Evolutionary conservation across 1,139 yeast genomes (phyloP).

Genomic region (Pichia sp.): DNA sequence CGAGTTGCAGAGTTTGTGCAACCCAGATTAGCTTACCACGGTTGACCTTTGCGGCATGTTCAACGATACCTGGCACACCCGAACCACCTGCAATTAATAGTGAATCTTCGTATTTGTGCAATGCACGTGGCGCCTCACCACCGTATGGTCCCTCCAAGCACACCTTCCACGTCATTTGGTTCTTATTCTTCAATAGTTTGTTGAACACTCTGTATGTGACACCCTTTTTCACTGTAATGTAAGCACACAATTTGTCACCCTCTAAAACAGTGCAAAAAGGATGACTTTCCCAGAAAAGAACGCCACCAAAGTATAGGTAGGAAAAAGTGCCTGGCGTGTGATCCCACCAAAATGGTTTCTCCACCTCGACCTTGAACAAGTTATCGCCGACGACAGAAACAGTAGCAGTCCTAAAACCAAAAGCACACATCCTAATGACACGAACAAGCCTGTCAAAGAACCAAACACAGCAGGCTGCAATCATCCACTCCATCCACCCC

Average conservation of each 20-base stretch:
- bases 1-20: conserved; percentile 3
- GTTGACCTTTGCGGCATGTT: conserved; percentile 24
- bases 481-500: conserved; percentile 41
- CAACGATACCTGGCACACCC: conserved; percentile 3
- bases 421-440: conserved; percentile 28
- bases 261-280: conserved; percentile 30
- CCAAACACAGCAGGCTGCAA: conserved; percentile 34
- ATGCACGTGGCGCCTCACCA: conserved; percentile 11
- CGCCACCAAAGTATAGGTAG: conserved; percentile 27
- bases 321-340: conserved; percentile 38
- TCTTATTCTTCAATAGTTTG: conserved; percentile 17
- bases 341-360: conserved; percentile 36
- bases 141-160: conserved; percentile 66
- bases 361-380: conserved; percentile 34
- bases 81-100: conserved; percentile 63
- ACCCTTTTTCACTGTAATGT: conserved; percentile 31
- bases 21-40: conserved; percentile 13
- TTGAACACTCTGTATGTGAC: conserved; percentile 18
- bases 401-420: conserved; percentile 31
- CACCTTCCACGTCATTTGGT: conserved; percentile 25
- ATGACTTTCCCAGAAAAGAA: conserved; percentile 30
- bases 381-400: conserved; percentile 26
- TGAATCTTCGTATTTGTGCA: conserved; percentile 42
- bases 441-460: conserved; percentile 33
- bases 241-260: conserved; percentile 20